These are phyloP conservation scores for Curvularia hawaiiensis DNA, from an alignment of 2,329 filamentous ascomycete genomes.

Conservation along the genomic window DNA sequence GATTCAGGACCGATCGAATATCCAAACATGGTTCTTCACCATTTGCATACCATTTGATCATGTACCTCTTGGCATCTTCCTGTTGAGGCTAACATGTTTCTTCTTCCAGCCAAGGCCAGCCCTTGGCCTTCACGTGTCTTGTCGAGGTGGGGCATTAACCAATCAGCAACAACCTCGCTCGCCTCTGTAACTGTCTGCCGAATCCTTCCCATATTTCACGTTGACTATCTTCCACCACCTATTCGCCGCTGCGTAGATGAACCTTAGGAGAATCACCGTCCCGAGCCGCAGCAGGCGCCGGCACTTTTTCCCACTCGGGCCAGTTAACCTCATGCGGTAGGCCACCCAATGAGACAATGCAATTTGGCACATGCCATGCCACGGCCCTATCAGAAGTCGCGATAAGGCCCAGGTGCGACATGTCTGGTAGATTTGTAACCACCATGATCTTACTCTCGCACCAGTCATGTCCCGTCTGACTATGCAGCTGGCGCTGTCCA, in stretches of 20 bases:
- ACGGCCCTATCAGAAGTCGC: slow-evolving; percentile 33
- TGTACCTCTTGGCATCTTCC: slow-evolving; percentile 27
- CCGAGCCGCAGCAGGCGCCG: slow-evolving; percentile 30
- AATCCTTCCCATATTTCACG: slow-evolving; percentile 21
- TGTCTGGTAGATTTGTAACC: slow-evolving; percentile 19
- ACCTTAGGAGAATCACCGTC: slow-evolving; percentile 17
- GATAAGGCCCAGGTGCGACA: slow-evolving; percentile 39
- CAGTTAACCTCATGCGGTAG: slow-evolving; percentile 22
- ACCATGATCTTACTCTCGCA: slow-evolving; percentile 20
- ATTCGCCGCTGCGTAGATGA: slow-evolving; percentile 29
- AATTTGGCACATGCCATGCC: slow-evolving; percentile 23
- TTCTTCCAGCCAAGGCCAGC: slow-evolving; percentile 20
- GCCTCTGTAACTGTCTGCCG: not conserved
- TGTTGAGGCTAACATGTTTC: slow-evolving; percentile 26
- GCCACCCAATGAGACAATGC: slow-evolving; percentile 30
- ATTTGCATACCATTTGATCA: slow-evolving; percentile 14
- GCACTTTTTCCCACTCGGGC: slow-evolving; percentile 6
- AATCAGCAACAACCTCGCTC: not conserved
- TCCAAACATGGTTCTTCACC: slow-evolving; percentile 4
- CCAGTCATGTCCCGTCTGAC: slow-evolving; percentile 20
- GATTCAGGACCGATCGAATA: not conserved
- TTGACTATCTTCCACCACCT: slow-evolving; percentile 18
- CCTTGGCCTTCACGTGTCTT: slow-evolving; percentile 24
- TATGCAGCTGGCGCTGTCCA: slow-evolving; percentile 35
- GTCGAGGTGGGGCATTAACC: slow-evolving; percentile 9